phyloP scores from a whole-genome alignment of 352 stramenopile species.

The Phytophthora macrochlamydospora region DNA sequence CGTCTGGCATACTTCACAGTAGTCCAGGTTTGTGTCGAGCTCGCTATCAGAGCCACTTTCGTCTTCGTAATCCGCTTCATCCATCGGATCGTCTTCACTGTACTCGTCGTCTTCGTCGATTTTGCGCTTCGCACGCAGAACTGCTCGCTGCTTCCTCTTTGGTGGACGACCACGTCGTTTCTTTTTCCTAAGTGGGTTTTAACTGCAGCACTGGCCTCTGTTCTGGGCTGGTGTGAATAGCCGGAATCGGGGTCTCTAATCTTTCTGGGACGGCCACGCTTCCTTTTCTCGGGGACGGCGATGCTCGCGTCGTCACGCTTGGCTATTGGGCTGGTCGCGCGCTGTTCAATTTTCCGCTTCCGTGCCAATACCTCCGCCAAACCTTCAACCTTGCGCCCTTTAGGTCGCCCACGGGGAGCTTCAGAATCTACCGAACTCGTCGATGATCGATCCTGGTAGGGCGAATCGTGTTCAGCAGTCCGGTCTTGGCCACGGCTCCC shows the following conservation, averaged over 20 bases:
- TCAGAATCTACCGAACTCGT: slow-evolving; percentile 25
- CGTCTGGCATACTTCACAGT: slow-evolving; percentile 82
- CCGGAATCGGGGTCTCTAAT: neutral
- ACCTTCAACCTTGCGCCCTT: slow-evolving; percentile 4
- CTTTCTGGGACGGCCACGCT: slow-evolving; percentile 8
- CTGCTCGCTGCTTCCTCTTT: slow-evolving; percentile 15
- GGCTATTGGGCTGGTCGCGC: neutral
- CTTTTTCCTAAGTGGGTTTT: slow-evolving; percentile 14
- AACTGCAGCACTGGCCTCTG: slow-evolving; percentile 1
- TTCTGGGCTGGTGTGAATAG: slow-evolving; percentile 1
- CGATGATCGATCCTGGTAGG: slow-evolving; percentile 22
- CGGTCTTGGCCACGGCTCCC: neutral
- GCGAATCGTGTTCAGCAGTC: neutral
- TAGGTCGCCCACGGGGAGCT: slow-evolving; percentile 6
- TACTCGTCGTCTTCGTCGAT: slow-evolving; percentile 5
- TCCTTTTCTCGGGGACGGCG: neutral
- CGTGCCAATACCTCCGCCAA: neutral
- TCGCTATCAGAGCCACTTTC: slow-evolving; percentile 54
- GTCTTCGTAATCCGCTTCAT: slow-evolving; percentile 7
- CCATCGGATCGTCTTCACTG: slow-evolving; percentile 12
- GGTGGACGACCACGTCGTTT: slow-evolving; percentile 6
- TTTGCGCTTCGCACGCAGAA: neutral
- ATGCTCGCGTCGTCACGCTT: slow-evolving; percentile 10
- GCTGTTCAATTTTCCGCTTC: slow-evolving; percentile 25
- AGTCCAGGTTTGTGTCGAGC: slow-evolving; percentile 83